These are phyloP conservation scores for Amanita polypyramis DNA, from an alignment of 768 basidiomycete genomes.

Conservation along the genomic window DNA sequence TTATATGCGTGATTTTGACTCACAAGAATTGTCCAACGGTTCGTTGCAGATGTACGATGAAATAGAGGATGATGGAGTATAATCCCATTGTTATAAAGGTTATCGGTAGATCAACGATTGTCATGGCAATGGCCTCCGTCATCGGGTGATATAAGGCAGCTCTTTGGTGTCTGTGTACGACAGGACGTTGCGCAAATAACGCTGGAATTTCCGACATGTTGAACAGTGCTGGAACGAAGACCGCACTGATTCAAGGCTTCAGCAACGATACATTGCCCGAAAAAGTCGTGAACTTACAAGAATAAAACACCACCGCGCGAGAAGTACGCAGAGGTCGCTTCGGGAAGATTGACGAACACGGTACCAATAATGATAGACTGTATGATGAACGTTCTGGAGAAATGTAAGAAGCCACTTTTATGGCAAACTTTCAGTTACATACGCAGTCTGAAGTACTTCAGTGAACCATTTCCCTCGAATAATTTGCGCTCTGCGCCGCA, in stretches of 20 bases:
- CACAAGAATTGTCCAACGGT: conserved; percentile 57
- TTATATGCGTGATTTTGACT: conserved; percentile 16
- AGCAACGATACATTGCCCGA: background rate
- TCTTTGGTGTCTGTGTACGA: conserved; percentile 43
- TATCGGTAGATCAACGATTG: conserved; percentile 52
- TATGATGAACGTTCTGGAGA: conserved; percentile 24
- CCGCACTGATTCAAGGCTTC: conserved; percentile 26
- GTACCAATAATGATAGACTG: conserved; percentile 41
- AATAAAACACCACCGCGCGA: conserved; percentile 65
- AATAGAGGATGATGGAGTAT: conserved; percentile 47
- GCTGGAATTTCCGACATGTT: conserved; percentile 61
- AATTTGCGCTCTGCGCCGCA: conserved; percentile 31
- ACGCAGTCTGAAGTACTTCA: conserved; percentile 20
- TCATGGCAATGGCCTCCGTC: conserved; percentile 37
- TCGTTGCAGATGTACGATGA: conserved; percentile 46
- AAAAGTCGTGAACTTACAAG: conserved; percentile 33
- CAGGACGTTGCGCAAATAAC: conserved; percentile 50
- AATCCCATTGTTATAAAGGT: conserved; percentile 33
- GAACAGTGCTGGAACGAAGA: conserved; percentile 49
- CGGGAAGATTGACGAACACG: conserved; percentile 44
- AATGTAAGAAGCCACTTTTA: conserved; percentile 14
- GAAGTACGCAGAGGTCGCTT: conserved; percentile 49
- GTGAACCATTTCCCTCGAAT: conserved; percentile 24
- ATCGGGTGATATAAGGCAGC: conserved; percentile 47
- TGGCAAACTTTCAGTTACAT: conserved; percentile 15